Evolutionary conservation across 2,329 filamentous ascomycete species (phyloP), one percentile per base, ranked within the genome.

Genomic region (Ustulina deusta): DNA sequence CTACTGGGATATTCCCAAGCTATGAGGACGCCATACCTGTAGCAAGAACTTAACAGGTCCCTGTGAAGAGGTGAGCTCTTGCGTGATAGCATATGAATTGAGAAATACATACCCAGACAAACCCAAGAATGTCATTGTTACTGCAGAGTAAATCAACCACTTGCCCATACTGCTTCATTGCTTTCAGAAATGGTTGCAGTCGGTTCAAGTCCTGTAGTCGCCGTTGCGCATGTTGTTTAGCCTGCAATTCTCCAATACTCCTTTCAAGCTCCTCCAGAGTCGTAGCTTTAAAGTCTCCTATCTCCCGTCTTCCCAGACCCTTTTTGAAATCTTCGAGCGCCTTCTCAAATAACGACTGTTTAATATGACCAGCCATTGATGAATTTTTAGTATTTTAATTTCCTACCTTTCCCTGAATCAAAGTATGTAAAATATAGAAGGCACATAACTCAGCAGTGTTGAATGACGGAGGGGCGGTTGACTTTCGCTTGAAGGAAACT

Each of bases 111-210:
- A 57, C 61, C 61, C 52, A 57, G 7, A 63, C 3, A 51, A 56
- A 57, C 3, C 52, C 32, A 32, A 42, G 11, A 17, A 32, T 51
- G 6, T 56, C 29, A 20, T 34, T 27, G 25, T 42, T 44, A 11
- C 22, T 10, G 10, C 15, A 48, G 20, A 63, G 11, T 36, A 2
- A 29, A 3, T 42, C 22, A 17, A 52, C 25, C 52, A 56, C 2
- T 22, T 42, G 2, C 27, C 34, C 51, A 29, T 40, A 57, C 52
- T 58, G 51, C 10, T 58, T 25, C 17, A 63, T 58, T 1, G 61
- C 61, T 3, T 51, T 17, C 15, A 63, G 22, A 40, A 63, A 63
- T 27, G 42, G 61, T 29, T 63, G 27, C 29, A 63, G 20, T 1
- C 44, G 40, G n/a, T 15, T 51, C 52, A 63, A 34, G 42, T 51